Percentiles rank a stretch among this genome's conserved stretches.
phyloP scores from a whole-genome alignment of 108 stramenopile genomes.

The Discostella stelligeroides region DNA sequence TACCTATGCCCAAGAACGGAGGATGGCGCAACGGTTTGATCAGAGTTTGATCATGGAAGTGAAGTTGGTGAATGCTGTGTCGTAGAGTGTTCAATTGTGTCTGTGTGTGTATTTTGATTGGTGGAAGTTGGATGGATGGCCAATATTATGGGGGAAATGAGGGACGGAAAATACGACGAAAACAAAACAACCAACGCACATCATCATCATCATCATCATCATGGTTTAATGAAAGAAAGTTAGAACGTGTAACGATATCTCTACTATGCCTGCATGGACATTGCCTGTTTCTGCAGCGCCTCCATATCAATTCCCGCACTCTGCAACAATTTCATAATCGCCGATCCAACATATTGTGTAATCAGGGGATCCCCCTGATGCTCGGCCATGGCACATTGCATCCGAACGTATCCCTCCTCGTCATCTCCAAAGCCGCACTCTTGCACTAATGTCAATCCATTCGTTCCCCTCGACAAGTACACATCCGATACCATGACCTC shows the following conservation, averaged over 20 bases:
- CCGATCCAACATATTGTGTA: conserved; percentile 75
- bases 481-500: conserved; percentile 76
- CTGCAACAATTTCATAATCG: conserved; percentile 77
- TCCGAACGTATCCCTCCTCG: conserved; percentile 74
- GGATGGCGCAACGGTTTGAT: conserved; percentile 91
- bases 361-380: conserved; percentile 88
- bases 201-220: background rate
- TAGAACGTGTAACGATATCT: too few species aligned
- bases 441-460: conserved; percentile 43
- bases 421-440: conserved; percentile 79
- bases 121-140: too few species aligned
- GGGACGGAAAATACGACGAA: too few species aligned
- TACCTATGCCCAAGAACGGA: conserved; percentile 78
- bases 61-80: conserved; percentile 57
- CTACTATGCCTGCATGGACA: conserved; percentile 14
- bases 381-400: conserved; percentile 87
- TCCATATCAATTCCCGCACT: conserved; percentile 78
- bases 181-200: too few species aligned
- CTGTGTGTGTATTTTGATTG: too few species aligned
- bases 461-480: conserved; percentile 64
- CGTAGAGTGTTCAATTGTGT: background rate
- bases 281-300: conserved; percentile 31
- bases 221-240: too few species aligned
- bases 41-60: conserved; percentile 89
- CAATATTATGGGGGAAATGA: background rate